Conservation (phyloP, 1,139 yeast species). For the Keqinozyma sinolaborantium region DNA sequence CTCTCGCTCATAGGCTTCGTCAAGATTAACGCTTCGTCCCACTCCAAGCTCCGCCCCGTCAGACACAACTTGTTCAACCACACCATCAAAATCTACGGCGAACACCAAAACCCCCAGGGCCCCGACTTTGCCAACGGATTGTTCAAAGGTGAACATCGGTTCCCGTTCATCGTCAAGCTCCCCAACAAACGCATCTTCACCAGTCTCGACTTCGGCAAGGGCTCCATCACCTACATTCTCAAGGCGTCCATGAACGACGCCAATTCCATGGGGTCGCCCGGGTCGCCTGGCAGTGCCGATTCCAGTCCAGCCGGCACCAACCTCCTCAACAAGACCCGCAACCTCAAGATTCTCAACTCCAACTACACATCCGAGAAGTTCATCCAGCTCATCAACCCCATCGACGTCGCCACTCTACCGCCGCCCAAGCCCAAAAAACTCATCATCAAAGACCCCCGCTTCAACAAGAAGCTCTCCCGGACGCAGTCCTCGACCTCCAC, state of each 20-base stretch:
- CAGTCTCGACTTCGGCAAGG: constrained; percentile 80
- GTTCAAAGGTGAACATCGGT: constrained; percentile 79
- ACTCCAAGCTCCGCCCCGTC: constrained; percentile 48
- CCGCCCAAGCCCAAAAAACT: constrained; percentile 66
- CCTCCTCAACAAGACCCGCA: constrained; percentile 19
- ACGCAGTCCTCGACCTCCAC: constrained; percentile 55
- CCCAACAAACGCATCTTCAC: constrained; percentile 72
- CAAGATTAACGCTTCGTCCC: constrained; percentile 50
- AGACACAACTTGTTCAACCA: constrained; percentile 60
- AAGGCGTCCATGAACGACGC: constrained; percentile 50
- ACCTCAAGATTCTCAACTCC: constrained; percentile 22
- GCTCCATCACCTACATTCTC: constrained; percentile 68
- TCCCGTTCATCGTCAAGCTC: constrained; percentile 77
- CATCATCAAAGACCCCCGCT: constrained; percentile 49
- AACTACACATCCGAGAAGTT: constrained; percentile 49
- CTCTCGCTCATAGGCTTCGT: constrained; percentile 55
- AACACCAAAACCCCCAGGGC: constrained; percentile 17
- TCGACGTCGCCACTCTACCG: constrained; percentile 66
- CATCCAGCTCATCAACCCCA: constrained; percentile 64
- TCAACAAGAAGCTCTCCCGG: constrained; percentile 26
- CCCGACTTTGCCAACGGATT: constrained; percentile 42
- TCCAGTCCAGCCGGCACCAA: constrained; percentile 6
- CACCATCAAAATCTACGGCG: constrained; percentile 66
- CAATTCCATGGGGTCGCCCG: constrained; percentile 7
- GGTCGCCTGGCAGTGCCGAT: constrained; percentile 5